A percentile compares a stretch with the other conserved stretches of the same genome.
Conservation (phyloP, 2,329 filamentous ascomycete genomes). For the Colletotrichum tanaceti region DNA sequence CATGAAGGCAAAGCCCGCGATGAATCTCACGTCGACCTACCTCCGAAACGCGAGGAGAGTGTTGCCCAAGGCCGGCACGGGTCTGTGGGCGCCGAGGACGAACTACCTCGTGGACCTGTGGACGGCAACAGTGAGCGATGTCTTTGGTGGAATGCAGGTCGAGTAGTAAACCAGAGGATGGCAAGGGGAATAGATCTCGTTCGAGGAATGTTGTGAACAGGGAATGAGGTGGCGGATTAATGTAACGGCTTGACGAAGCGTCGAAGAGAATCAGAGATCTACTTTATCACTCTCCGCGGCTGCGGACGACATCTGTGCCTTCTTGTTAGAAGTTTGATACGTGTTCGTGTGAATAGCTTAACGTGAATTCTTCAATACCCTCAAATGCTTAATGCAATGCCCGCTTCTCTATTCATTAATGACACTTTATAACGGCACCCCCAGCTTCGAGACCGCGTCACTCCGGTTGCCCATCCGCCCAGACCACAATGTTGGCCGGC, state of each 20-base stretch:
- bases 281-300: no score
- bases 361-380: background rate
- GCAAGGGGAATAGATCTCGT: no score
- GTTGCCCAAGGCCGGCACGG: constrained; percentile 60
- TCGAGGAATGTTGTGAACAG: no score
- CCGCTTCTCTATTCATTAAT: background rate
- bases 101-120: constrained; percentile 27
- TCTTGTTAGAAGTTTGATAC: background rate
- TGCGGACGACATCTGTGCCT: background rate
- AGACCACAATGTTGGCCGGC: constrained; percentile 59
- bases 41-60: constrained; percentile 54
- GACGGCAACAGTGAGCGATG: constrained; percentile 16
- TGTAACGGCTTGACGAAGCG: no score
- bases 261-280: background rate
- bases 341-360: background rate
- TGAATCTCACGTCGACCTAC: constrained; percentile 64
- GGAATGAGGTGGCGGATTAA: background rate
- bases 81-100: constrained; percentile 43
- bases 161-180: background rate
- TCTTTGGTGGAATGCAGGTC: constrained; percentile 12
- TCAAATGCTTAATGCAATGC: background rate
- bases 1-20: constrained; percentile 53
- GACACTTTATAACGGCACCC: background rate
- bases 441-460: background rate
- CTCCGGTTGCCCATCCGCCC: constrained; percentile 53